These are phyloP conservation scores for Phialophora chinensis DNA, from an alignment of 2,329 filamentous ascomycete species.

Conservation along the genomic window DNA sequence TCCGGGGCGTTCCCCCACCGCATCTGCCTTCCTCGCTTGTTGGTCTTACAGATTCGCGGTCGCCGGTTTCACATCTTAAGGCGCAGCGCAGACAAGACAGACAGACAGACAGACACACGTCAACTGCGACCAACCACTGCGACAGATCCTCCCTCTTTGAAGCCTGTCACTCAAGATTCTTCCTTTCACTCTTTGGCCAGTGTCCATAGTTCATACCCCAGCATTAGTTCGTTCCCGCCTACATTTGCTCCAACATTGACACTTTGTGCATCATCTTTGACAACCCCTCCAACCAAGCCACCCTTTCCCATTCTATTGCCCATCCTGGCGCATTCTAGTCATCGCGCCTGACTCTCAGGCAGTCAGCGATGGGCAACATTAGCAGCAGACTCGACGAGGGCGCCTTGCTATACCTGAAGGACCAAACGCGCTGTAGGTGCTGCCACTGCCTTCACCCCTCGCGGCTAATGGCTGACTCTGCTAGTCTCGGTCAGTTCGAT, in stretches of 20 bases:
- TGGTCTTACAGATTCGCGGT: slow-evolving; percentile 5
- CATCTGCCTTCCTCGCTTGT: slow-evolving; percentile 17
- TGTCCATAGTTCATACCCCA: slow-evolving; percentile 16
- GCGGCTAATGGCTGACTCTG: slow-evolving; percentile 33
- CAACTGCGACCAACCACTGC: slow-evolving; percentile 45
- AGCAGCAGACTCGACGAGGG: slow-evolving; percentile 87
- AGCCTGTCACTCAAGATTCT: slow-evolving; percentile 12
- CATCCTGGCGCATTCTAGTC: slow-evolving; percentile 29
- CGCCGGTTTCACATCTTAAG: slow-evolving; percentile 23
- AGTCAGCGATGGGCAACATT: slow-evolving; percentile 78
- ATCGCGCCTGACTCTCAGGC: slow-evolving; percentile 25
- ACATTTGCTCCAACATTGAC: slow-evolving; percentile 22
- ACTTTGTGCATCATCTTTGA: slow-evolving; percentile 10
- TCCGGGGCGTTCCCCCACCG: slow-evolving; percentile 1
- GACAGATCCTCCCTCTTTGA: slow-evolving; percentile 44
- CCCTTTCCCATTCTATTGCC: slow-evolving; percentile 6
- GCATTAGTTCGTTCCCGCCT: slow-evolving; percentile 12
- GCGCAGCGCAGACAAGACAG: not conserved
- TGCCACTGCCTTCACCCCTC: not conserved
- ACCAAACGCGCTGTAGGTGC: slow-evolving; percentile 84
- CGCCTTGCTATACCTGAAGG: slow-evolving; percentile 79
- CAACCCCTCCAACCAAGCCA: not conserved
- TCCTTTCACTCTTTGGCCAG: slow-evolving; percentile 13
- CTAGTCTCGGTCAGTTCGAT: slow-evolving; percentile 87
- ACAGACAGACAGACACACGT: slow-evolving; percentile 5